These are phyloP conservation scores for Botrytis elliptica DNA, from an alignment of 2,329 filamentous ascomycete genomes.

Conservation along the genomic window DNA sequence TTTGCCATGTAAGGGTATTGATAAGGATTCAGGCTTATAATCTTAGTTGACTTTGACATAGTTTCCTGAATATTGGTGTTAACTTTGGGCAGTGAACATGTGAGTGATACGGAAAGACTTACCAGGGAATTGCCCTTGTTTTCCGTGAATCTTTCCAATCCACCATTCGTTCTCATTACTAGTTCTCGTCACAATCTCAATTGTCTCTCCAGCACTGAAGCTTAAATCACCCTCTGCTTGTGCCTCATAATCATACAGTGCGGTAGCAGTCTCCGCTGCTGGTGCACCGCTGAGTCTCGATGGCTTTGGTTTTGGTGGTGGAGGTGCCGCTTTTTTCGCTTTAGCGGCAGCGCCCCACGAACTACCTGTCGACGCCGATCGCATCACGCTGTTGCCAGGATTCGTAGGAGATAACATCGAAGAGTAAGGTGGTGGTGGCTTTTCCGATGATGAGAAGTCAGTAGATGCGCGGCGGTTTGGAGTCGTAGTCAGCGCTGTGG, in stretches of 20 bases:
- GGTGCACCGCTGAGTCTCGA: slow-evolving; percentile 65
- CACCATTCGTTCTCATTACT: slow-evolving; percentile 97
- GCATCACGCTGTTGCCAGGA: slow-evolving; percentile 38
- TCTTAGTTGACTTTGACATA: slow-evolving; percentile 48
- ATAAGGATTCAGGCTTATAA: background rate
- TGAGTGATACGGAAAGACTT: slow-evolving; percentile 39
- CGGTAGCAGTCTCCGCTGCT: slow-evolving; percentile 75
- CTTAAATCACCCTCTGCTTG: slow-evolving; percentile 93
- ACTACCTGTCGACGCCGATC: slow-evolving; percentile 44
- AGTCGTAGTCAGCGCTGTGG: slow-evolving; percentile 34
- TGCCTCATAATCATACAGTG: slow-evolving; percentile 93
- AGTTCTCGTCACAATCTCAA: slow-evolving; percentile 83
- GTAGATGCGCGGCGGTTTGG: slow-evolving; percentile 42
- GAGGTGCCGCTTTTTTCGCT: slow-evolving; percentile 64
- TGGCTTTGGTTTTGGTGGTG: slow-evolving; percentile 78
- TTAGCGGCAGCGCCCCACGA: slow-evolving; percentile 57
- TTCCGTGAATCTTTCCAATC: slow-evolving; percentile 76
- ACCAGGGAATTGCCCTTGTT: slow-evolving; percentile 94
- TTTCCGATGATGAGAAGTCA: slow-evolving; percentile 48
- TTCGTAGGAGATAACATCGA: slow-evolving; percentile 35
- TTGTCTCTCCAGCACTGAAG: slow-evolving; percentile 82
- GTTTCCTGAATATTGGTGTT: slow-evolving; percentile 44
- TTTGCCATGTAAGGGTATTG: slow-evolving; percentile 12
- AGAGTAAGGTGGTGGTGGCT: slow-evolving; percentile 70
- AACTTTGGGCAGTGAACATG: slow-evolving; percentile 14